phyloP scores from a whole-genome alignment of 331 rosid species.

The Rosa hybrid region DNA sequence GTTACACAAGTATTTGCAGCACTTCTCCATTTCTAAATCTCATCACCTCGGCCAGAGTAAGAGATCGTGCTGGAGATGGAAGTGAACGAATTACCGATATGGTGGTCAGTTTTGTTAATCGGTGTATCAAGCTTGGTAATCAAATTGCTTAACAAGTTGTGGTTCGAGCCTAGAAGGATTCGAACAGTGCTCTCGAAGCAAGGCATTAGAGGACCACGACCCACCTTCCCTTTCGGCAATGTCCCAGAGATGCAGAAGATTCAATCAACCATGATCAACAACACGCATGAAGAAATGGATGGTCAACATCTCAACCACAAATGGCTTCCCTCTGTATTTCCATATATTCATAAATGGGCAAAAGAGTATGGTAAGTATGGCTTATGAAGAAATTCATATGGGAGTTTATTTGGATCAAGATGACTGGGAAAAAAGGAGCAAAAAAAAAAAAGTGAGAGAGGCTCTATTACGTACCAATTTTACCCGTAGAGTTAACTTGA shows the following conservation, averaged over 20 bases:
- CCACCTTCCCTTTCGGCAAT: conserved; percentile 6
- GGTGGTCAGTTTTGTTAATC: conserved; percentile 10
- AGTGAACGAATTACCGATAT: background rate
- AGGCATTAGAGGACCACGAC: conserved; percentile 14
- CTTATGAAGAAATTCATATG: background rate
- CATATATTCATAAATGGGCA: conserved; percentile 13
- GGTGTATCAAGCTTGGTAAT: background rate
- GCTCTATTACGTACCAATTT: no score
- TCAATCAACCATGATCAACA: background rate
- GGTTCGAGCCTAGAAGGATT: conserved; percentile 17
- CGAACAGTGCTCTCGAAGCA: conserved; percentile 7
- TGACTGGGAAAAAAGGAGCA: no score
- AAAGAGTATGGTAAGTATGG: conserved; percentile 1
- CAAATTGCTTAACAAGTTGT: conserved; percentile 1
- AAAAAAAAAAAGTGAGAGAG: no score
- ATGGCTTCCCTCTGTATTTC: background rate
- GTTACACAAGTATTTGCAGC: background rate
- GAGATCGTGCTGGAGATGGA: conserved; percentile 1
- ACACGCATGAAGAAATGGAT: background rate
- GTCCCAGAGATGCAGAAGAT: conserved; percentile 7
- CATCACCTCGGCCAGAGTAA: background rate
- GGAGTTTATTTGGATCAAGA: no score
- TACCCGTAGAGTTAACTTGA: background rate
- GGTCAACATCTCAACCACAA: background rate
- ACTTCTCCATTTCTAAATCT: background rate